Base-by-base conservation (phyloP, 2,329 filamentous ascomycete species). In the Dothideomycetidae sp. region DNA sequence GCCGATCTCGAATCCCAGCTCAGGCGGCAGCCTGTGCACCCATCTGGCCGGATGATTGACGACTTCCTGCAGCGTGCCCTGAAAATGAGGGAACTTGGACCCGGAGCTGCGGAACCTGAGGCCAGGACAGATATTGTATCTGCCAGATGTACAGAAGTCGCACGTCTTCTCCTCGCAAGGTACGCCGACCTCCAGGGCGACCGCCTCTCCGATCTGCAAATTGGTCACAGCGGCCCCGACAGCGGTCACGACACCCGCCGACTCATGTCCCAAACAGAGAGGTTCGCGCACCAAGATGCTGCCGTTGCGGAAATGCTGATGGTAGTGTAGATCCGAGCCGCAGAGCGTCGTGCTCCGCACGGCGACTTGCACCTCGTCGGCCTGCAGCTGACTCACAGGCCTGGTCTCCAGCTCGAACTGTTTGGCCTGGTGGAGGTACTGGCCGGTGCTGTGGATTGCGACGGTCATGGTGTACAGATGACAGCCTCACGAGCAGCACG, bases 91-190 rank as follows among this genome's bases (percentile, higher is more conserved):
- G 44, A 47, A 41, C 48, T n/a, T n/a, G n/a, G n/a, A n/a, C n/a
- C n/a, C n/a, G n/a, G n/a, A n/a, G n/a, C n/a, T n/a, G n/a, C n/a
- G 52, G 42, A 56, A 56, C 33, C 49, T 43, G 18, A 53, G 49
- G 7, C 48, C 34, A 7, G 47, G 47, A 37, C 53, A 55, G 7
- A 42, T 44, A 34, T 55, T 49, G 38, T 55, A 54, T 14, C 41
- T 42, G 2, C 53, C 53, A 3, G 48, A 51, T n/a, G 47, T 46
- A 41, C 53, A 55, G 17, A 40, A 32, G 5, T 43, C 33, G 42
- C 52, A 55, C n/a, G 45, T 43, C n/a, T n/a, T n/a, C n/a, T n/a
- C n/a, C 13, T 40, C 46, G 43, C 52, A 55, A 5, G 53, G 50
- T 5, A 54, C 49, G 16, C 52, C 51, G 41, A 47, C 50, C 46